These are phyloP conservation scores for Diaporthe vexans DNA, from an alignment of 2,329 filamentous ascomycete species.

Conservation along the genomic window DNA sequence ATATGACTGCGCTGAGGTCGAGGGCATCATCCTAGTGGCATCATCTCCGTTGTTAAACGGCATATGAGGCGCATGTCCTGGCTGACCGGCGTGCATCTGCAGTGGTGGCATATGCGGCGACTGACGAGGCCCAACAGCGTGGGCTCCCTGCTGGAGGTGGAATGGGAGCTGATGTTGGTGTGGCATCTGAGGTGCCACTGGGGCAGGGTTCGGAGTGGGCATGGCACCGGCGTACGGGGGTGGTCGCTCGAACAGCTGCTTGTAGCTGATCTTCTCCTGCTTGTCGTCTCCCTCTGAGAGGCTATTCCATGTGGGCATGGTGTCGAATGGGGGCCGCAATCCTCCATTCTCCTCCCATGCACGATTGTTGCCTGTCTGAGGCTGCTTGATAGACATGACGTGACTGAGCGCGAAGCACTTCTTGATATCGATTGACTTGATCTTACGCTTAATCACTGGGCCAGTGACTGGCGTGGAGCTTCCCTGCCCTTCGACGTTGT, in stretches of 20 bases:
- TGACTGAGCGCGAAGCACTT: conserved; percentile 72
- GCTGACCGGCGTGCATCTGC: conserved; percentile 81
- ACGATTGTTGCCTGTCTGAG: conserved; percentile 56
- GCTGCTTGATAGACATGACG: conserved; percentile 67
- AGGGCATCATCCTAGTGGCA: conserved; percentile 86
- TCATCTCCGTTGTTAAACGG: conserved; percentile 83
- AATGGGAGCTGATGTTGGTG: conserved; percentile 89
- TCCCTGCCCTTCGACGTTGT: conserved; percentile 56
- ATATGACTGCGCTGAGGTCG: conserved; percentile 85
- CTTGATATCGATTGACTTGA: conserved; percentile 77
- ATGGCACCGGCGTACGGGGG: conserved; percentile 69
- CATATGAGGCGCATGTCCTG: conserved; percentile 74
- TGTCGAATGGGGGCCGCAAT: conserved; percentile 88
- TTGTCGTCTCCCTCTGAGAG: conserved; percentile 79
- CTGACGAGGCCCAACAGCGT: conserved; percentile 76
- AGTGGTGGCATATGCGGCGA: conserved; percentile 84
- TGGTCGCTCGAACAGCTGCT: conserved; percentile 82
- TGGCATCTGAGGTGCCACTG: conserved; percentile 79
- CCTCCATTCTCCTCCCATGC: conserved; percentile 84
- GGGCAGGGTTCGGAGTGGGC: conserved; percentile 77
- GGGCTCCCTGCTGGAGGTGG: conserved; percentile 82
- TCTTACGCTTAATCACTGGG: conserved; percentile 78
- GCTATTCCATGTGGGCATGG: conserved; percentile 86
- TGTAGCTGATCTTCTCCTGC: conserved; percentile 76
- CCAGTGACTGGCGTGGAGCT: conserved; percentile 55